Conservation (phyloP, 257 asterid genomes). For the Plantago major region DNA sequence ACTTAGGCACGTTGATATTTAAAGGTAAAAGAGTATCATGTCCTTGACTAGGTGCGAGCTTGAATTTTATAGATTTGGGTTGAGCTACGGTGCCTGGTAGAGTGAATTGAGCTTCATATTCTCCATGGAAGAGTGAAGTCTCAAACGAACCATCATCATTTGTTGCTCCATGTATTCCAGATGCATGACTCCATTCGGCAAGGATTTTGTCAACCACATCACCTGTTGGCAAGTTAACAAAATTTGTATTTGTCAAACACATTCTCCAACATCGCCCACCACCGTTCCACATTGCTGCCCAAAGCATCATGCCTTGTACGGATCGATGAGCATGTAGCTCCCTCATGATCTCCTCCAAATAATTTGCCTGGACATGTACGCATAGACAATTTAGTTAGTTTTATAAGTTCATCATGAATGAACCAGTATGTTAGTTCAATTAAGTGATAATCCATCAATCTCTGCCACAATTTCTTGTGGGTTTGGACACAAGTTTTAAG, state of each 20-base stretch:
- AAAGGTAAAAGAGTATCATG: too few relatives aligned
- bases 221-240: conserved; percentile 32
- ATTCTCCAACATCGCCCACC: conserved; percentile 24
- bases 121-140: conserved; percentile 34
- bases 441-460: too few relatives aligned
- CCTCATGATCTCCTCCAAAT: conserved; percentile 20
- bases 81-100: not conserved
- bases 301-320: conserved; percentile 27
- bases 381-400: too few relatives aligned
- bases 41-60: too few relatives aligned
- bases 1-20: too few relatives aligned
- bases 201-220: conserved; percentile 30
- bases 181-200: conserved; percentile 10
- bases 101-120: conserved; percentile 22
- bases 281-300: conserved; percentile 25
- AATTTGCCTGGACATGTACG: not conserved
- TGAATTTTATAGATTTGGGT: too few relatives aligned
- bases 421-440: too few relatives aligned
- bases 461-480: too few relatives aligned
- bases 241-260: conserved; percentile 33
- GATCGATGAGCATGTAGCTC: conserved; percentile 24
- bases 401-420: too few relatives aligned
- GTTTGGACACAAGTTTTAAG: too few relatives aligned
- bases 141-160: conserved; percentile 20
- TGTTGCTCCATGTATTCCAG: conserved; percentile 18